Evolutionary conservation across 2,329 filamentous ascomycete species (phyloP).

Genomic region (Fusarium sp.): DNA sequence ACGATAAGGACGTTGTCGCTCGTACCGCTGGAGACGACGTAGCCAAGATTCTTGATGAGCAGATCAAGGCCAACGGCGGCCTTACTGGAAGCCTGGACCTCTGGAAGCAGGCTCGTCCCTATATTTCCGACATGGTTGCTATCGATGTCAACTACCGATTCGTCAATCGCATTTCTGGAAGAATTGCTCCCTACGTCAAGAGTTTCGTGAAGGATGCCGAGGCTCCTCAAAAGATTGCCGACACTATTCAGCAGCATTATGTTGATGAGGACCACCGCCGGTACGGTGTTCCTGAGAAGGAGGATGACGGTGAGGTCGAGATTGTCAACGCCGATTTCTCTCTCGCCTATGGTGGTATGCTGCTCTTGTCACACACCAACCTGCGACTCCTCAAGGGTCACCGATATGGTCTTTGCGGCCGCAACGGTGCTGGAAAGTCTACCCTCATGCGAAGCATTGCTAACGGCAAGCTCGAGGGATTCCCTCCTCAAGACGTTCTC

Average conservation of each 20-base stretch:
- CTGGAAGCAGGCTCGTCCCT: conserved; percentile 74
- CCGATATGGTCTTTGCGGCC: conserved; percentile 94
- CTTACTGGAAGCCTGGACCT: conserved; percentile 68
- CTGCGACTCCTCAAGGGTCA: conserved; percentile 94
- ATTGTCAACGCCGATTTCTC: conserved; percentile 99
- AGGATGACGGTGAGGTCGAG: conserved; percentile 91
- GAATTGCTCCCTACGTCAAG: conserved; percentile 79
- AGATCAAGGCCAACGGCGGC: conserved; percentile 76
- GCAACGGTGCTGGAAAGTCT: conserved; percentile 98
- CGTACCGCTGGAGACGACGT: conserved; percentile 79
- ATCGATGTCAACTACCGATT: conserved; percentile 89
- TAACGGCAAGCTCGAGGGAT: conserved; percentile 94
- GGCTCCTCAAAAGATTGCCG: conserved; percentile 70
- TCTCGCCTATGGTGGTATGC: conserved; percentile 96
- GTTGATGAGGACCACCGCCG: conserved; percentile 87
- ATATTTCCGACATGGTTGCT: conserved; percentile 84
- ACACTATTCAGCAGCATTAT: conserved; percentile 80
- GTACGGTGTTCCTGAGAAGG: conserved; percentile 83
- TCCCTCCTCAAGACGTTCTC: conserved; percentile 90
- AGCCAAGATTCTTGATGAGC: conserved; percentile 75
- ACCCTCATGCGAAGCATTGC: conserved; percentile 98
- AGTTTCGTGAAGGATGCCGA: conserved; percentile 72
- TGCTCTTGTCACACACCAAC: conserved; percentile 95
- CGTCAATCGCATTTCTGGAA: conserved; percentile 74
- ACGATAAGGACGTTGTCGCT: conserved; percentile 72